Conservation (phyloP, 2,329 filamentous ascomycete species). For the Cercospora brassicicola region DNA sequence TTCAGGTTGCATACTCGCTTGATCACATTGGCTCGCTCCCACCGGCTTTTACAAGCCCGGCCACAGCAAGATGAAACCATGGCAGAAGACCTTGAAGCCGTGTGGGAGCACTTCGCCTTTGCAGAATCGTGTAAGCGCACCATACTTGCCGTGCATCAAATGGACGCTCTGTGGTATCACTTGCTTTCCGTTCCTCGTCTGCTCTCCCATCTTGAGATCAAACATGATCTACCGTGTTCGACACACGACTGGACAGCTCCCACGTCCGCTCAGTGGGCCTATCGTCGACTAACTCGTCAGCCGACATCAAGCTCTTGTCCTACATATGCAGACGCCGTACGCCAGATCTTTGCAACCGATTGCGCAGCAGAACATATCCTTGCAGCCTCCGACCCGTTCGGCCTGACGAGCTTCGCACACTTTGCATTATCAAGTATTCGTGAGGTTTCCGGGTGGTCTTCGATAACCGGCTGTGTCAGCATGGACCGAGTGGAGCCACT, state of each 20-base stretch:
- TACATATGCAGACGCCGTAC: conserved; percentile 4
- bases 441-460: neutral
- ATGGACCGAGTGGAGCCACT: neutral
- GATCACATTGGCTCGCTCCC: conserved; percentile 42
- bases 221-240: conserved; percentile 47
- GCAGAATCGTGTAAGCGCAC: conserved; percentile 48
- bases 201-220: conserved; percentile 48
- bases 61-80: neutral
- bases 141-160: conserved; percentile 46
- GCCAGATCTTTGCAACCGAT: neutral
- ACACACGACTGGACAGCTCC: conserved; percentile 43
- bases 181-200: conserved; percentile 43
- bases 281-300: conserved; percentile 31
- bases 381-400: neutral
- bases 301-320: neutral
- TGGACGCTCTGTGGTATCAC: conserved; percentile 50
- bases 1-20: conserved; percentile 46
- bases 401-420: neutral
- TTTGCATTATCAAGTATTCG: neutral
- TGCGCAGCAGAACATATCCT: neutral
- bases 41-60: neutral
- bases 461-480: neutral
- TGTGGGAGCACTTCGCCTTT: conserved; percentile 45
- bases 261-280: conserved; percentile 42
- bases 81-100: conserved; percentile 39